phyloP scores from a whole-genome alignment of 75 land plant species.

The Picea sitchensis region DNA sequence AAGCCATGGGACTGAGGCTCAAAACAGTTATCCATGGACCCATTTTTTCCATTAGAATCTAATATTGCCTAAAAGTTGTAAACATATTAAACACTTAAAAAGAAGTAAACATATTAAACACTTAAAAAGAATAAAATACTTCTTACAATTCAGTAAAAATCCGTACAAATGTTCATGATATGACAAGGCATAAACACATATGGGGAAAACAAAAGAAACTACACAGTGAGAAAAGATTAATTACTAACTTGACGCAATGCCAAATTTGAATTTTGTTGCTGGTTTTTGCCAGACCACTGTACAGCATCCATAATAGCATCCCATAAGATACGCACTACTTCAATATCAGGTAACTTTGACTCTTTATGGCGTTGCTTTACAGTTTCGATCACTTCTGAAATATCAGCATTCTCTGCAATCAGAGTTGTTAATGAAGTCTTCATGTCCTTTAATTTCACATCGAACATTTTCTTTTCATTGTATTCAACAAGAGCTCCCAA shows the following conservation, averaged over 20 bases:
- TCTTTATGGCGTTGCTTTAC: conserved; percentile 79
- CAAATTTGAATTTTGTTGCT: conserved; percentile 92
- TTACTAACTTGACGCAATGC: conserved; percentile 79
- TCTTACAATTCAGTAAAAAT: no score
- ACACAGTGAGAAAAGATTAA: no score
- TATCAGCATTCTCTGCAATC: conserved; percentile 75
- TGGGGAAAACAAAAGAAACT: no score
- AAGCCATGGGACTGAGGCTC: no score
- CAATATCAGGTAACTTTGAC: conserved; percentile 80
- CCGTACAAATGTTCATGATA: no score
- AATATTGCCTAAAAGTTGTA: no score
- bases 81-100: no score
- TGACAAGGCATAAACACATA: no score
- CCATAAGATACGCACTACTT: conserved; percentile 90
- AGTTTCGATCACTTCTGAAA: conserved; percentile 82
- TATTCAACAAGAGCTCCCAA: conserved; percentile 75
- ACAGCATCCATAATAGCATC: conserved; percentile 97
- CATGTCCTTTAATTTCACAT: conserved; percentile 90
- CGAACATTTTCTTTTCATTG: conserved; percentile 90
- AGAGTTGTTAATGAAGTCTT: conserved; percentile 62
- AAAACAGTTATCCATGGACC: no score
- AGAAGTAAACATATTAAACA: no score
- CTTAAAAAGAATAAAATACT: no score
- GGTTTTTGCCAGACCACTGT: conserved; percentile 98
- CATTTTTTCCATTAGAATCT: no score